A percentile compares a stretch with the other conserved stretches of the same genome.
These are phyloP conservation scores for Dictyostelium firmibasis DNA, from an alignment of 78 protist genomes.

Conservation along the genomic window DNA sequence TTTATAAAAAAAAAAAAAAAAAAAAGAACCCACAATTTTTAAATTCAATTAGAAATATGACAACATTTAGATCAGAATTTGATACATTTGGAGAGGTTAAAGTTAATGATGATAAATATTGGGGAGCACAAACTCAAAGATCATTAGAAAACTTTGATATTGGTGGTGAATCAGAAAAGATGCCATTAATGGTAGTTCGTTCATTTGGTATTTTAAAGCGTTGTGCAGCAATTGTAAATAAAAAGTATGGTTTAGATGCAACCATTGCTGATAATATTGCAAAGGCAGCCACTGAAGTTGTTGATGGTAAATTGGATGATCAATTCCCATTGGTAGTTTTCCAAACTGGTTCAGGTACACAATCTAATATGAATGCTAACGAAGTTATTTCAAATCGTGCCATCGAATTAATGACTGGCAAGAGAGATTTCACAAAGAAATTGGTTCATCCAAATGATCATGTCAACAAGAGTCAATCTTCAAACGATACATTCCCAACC, in stretches of 20 bases:
- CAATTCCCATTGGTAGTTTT: slow-evolving; percentile 96
- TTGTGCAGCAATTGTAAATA: slow-evolving; percentile 90
- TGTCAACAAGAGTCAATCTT: slow-evolving; percentile 95
- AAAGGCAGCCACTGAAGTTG: slow-evolving; percentile 90
- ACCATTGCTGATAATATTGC: slow-evolving; percentile 83
- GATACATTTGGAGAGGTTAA: slow-evolving; percentile 90
- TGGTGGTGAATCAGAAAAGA: slow-evolving; percentile 84
- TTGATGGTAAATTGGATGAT: slow-evolving; percentile 87
- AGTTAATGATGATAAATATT: slow-evolving; percentile 82
- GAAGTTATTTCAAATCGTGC: slow-evolving; percentile 93
- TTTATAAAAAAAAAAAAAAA: no score
- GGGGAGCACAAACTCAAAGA: slow-evolving; percentile 96
- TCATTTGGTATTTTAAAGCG: slow-evolving; percentile 95
- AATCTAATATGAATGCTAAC: slow-evolving; percentile 97
- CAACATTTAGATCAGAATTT: slow-evolving; percentile 79
- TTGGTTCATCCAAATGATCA: slow-evolving; percentile 98
- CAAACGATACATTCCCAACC: slow-evolving; percentile 97
- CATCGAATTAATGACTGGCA: slow-evolving; percentile 90
- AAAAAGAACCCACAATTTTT: background rate
- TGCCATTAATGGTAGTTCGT: slow-evolving; percentile 86
- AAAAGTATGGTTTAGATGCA: slow-evolving; percentile 76
- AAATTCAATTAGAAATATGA: slow-evolving; percentile 24
- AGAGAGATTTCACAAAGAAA: slow-evolving; percentile 85
- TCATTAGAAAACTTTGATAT: slow-evolving; percentile 92
- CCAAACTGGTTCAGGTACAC: slow-evolving; percentile 98